phyloP scores from a whole-genome alignment of 2,329 filamentous ascomycete species.

The Blumeria graminis region DNA sequence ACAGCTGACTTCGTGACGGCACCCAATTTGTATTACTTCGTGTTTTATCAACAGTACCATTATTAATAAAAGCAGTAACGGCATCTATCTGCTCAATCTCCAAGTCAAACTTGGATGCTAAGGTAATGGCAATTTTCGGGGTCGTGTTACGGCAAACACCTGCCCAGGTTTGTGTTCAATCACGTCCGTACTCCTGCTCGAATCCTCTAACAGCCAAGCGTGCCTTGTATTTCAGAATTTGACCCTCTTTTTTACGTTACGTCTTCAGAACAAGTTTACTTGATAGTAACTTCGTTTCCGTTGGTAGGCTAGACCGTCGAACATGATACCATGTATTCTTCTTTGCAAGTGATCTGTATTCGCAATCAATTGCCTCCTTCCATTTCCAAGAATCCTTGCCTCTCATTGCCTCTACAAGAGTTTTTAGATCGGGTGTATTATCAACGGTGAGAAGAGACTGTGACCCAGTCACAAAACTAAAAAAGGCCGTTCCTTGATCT shows the following conservation, averaged over 20 bases:
- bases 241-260: neutral
- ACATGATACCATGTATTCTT: neutral
- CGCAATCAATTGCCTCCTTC: neutral
- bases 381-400: neutral
- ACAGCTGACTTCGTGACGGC: too few species aligned
- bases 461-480: neutral
- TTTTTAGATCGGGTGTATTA: neutral
- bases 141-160: neutral
- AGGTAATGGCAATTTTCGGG: neutral
- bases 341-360: neutral
- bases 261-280: neutral
- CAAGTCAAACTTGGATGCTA: neutral
- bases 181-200: neutral
- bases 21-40: too few species aligned
- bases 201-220: neutral
- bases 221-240: neutral
- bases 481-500: neutral
- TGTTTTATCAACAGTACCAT: too few species aligned
- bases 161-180: neutral
- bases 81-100: neutral
- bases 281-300: neutral
- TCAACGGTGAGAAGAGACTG: neutral
- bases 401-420: neutral
- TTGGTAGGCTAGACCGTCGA: neutral
- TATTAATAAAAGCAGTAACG: neutral